A percentile compares a stretch with the other conserved stretches of the same genome.
phyloP scores from a whole-genome alignment of 2,329 filamentous ascomycete species.

The Malbranchea zuffiana region DNA sequence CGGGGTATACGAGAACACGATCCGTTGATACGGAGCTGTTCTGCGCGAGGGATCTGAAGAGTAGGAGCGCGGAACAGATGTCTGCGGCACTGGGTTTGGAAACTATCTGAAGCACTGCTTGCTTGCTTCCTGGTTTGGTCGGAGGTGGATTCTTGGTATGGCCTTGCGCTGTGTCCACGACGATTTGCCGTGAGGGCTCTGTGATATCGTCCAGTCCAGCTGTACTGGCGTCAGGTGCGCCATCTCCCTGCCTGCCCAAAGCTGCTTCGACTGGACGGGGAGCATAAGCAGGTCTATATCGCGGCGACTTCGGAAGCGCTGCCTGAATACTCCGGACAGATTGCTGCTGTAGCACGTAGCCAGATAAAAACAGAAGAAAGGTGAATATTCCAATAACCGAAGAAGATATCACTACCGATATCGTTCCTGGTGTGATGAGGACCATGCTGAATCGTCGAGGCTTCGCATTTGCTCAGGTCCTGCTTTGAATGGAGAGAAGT shows the following conservation, averaged over 20 bases:
- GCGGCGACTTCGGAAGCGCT: slow-evolving; percentile 7
- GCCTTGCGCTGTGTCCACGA: slow-evolving; percentile 1
- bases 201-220: no score
- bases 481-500: no score
- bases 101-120: slow-evolving; percentile 37
- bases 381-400: slow-evolving; percentile 62
- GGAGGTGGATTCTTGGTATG: slow-evolving; percentile 1
- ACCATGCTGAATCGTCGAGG: slow-evolving; percentile 28
- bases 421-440: slow-evolving; percentile 35
- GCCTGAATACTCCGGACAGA: slow-evolving; percentile 64
- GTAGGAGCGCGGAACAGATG: slow-evolving; percentile 36
- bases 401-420: slow-evolving; percentile 35
- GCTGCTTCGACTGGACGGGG: no score
- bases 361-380: slow-evolving; percentile 70
- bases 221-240: no score
- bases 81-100: slow-evolving; percentile 33
- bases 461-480: neutral
- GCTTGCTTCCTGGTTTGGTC: slow-evolving; percentile 15
- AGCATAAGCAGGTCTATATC: neutral
- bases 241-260: no score
- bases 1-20: slow-evolving; percentile 38
- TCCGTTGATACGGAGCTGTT: slow-evolving; percentile 29
- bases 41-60: slow-evolving; percentile 32
- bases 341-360: slow-evolving; percentile 78
- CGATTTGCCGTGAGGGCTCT: no score